Conservation (phyloP, 2,329 filamentous ascomycete species). For the Pochonia chlamydosporia region DNA sequence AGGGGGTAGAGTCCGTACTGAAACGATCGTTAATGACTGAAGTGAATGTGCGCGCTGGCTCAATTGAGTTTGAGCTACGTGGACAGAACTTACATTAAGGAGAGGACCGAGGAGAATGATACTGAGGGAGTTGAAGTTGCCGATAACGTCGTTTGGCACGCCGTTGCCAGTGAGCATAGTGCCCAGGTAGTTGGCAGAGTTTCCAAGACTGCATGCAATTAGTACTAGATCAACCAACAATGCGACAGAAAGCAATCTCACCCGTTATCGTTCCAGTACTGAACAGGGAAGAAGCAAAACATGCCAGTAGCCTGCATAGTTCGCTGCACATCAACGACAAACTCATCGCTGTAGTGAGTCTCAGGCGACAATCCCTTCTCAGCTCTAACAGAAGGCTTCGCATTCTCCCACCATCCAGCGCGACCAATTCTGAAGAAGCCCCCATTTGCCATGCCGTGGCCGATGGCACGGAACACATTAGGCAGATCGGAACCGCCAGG, state of each 20-base stretch:
- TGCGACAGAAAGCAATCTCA: not conserved
- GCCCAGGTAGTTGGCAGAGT: conserved; percentile 28
- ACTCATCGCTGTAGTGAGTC: conserved; percentile 54
- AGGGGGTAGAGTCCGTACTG: conserved; percentile 45
- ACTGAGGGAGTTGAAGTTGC: conserved; percentile 53
- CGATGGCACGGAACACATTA: conserved; percentile 51
- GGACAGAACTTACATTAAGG: conserved; percentile 15
- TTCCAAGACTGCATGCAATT: conserved; percentile 22
- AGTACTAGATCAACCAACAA: not conserved
- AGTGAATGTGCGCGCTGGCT: no score
- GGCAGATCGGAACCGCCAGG: conserved; percentile 62
- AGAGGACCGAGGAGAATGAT: conserved; percentile 43
- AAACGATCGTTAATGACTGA: not conserved
- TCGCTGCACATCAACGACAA: conserved; percentile 60
- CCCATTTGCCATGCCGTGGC: conserved; percentile 45
- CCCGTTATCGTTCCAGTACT: conserved; percentile 33
- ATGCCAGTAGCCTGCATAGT: conserved; percentile 35
- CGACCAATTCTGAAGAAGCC: conserved; percentile 47
- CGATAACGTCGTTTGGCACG: conserved; percentile 55
- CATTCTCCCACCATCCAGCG: conserved; percentile 52
- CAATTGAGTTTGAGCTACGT: not conserved
- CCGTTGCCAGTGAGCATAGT: conserved; percentile 40
- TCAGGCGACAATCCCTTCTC: conserved; percentile 41
- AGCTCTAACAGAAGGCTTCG: conserved; percentile 47
- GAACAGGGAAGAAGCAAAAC: conserved; percentile 35